These are phyloP conservation scores for Pseudogymnoascus sp. DNA, from an alignment of 2,329 filamentous ascomycete genomes.

Conservation along the genomic window DNA sequence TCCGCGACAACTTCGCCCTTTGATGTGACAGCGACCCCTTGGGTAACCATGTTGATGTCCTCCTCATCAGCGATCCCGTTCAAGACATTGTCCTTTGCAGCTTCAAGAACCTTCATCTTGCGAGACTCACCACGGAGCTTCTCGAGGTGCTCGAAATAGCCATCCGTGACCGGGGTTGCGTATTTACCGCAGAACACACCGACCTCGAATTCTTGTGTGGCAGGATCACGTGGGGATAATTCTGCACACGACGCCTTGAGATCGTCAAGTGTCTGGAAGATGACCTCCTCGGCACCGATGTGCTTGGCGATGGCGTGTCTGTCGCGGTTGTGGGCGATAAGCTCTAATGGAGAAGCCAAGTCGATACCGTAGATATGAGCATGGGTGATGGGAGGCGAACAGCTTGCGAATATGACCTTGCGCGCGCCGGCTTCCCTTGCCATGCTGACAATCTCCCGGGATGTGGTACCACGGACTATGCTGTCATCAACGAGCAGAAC, in stretches of 20 bases:
- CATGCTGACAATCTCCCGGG: conserved; percentile 73
- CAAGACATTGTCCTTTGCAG: conserved; percentile 57
- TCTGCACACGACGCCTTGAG: conserved; percentile 73
- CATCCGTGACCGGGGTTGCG: conserved; percentile 68
- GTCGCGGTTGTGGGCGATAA: conserved; percentile 63
- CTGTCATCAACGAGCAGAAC: conserved; percentile 85
- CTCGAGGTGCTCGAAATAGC: conserved; percentile 78
- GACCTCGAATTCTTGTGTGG: conserved; percentile 68
- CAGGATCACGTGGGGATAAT: conserved; percentile 51
- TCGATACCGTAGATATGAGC: conserved; percentile 84
- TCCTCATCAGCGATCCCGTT: conserved; percentile 52
- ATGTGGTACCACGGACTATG: conserved; percentile 81
- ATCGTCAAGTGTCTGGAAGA: conserved; percentile 70
- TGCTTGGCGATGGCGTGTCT: conserved; percentile 54
- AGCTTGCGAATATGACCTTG: conserved; percentile 76
- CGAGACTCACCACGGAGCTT: conserved; percentile 61
- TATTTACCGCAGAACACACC: conserved; percentile 90
- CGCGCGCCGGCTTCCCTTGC: conserved; percentile 74
- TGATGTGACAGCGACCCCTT: conserved; percentile 48
- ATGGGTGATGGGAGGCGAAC: conserved; percentile 73
- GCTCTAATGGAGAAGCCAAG: conserved; percentile 61
- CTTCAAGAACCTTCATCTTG: conserved; percentile 59
- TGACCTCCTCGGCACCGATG: conserved; percentile 69
- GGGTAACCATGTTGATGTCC: conserved; percentile 55
- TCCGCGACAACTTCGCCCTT: conserved; percentile 50